phyloP scores from a whole-genome alignment of 306 rosid genomes.

The Pyrus bretschneideri region DNA sequence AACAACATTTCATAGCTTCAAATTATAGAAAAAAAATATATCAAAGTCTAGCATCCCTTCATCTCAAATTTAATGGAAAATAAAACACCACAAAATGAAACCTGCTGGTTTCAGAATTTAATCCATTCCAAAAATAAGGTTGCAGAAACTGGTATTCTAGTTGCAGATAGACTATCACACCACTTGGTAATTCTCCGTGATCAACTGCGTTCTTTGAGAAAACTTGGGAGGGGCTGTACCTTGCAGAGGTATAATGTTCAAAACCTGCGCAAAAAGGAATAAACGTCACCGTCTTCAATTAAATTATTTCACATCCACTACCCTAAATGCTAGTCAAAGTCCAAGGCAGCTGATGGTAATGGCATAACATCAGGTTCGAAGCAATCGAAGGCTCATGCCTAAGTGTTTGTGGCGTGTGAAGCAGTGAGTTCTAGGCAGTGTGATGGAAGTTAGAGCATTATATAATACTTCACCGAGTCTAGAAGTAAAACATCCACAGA shows the following conservation, averaged over 20 bases:
- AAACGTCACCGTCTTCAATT: background rate
- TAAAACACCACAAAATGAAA: background rate
- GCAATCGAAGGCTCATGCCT: background rate
- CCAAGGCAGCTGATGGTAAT: background rate
- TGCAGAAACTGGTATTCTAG: background rate
- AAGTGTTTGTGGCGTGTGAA: background rate
- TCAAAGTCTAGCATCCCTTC: background rate
- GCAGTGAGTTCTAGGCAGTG: background rate
- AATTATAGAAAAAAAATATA: background rate
- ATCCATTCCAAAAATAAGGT: background rate
- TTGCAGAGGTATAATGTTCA: slow-evolving; percentile 53
- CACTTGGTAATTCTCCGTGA: slow-evolving; percentile 81
- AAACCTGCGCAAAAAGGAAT: slow-evolving; percentile 31
- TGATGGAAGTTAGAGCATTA: background rate
- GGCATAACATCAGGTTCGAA: background rate
- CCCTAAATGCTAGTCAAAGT: background rate
- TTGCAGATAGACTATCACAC: slow-evolving; percentile 22
- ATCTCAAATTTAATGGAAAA: background rate
- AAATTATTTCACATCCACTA: background rate
- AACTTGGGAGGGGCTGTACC: slow-evolving; percentile 78
- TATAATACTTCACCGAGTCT: background rate
- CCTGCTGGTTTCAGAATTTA: background rate
- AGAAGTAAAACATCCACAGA: background rate
- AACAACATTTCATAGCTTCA: background rate
- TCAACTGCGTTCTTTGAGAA: slow-evolving; percentile 82